Evolutionary conservation across 2,329 filamentous ascomycete species (phyloP).

Genomic region (Fusarium oxysporum): DNA sequence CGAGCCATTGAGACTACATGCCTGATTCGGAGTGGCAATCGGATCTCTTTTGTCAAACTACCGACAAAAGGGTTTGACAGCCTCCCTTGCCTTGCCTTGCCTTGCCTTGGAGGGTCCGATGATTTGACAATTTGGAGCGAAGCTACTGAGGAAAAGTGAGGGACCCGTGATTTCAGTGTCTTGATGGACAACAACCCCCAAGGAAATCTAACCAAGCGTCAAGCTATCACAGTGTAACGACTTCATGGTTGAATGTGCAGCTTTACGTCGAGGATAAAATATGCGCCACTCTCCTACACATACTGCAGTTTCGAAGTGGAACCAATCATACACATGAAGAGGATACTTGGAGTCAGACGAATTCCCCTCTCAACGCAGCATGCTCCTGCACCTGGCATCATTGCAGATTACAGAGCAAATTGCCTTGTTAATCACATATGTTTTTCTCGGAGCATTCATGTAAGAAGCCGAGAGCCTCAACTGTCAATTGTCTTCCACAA

Average conservation of each 20-base stretch:
- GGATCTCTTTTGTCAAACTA: slow-evolving; percentile 23
- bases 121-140: neutral
- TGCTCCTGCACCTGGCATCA: neutral
- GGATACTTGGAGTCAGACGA: neutral
- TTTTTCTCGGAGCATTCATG: neutral
- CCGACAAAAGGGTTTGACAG: slow-evolving; percentile 22
- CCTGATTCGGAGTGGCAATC: slow-evolving; percentile 14
- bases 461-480: slow-evolving; percentile 9
- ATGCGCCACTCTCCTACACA: neutral
- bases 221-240: neutral
- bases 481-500: neutral
- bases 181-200: neutral
- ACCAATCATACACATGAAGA: neutral
- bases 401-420: neutral
- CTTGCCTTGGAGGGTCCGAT: slow-evolving; percentile 14
- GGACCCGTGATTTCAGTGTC: neutral
- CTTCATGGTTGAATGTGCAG: neutral
- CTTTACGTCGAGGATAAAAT: neutral
- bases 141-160: neutral
- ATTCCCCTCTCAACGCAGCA: neutral
- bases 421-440: neutral
- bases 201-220: neutral
- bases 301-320: neutral
- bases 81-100: slow-evolving; percentile 30
- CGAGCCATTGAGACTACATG: slow-evolving; percentile 8